phyloP scores from a whole-genome alignment of 768 basidiomycete genomes.

The Mycena indigotica region DNA sequence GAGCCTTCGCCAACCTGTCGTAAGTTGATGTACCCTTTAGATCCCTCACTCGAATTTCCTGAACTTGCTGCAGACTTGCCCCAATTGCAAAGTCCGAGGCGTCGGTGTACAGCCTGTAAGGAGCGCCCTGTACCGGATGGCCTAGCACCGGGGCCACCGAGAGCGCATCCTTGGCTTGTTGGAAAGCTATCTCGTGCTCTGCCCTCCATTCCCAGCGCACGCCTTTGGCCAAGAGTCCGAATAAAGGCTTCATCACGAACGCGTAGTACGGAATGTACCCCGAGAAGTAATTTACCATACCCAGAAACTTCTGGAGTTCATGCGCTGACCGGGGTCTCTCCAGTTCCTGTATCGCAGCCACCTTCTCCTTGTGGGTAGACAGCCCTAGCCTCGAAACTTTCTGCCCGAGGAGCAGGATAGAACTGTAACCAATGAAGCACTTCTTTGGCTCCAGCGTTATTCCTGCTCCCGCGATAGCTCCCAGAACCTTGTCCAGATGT shows the following conservation, averaged over 20 bases:
- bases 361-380: constrained; percentile 40
- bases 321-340: constrained; percentile 26
- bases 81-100: constrained; percentile 32
- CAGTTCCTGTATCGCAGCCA: constrained; percentile 34
- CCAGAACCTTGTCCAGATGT: constrained; percentile 33
- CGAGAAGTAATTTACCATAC: constrained; percentile 41
- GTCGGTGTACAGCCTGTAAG: constrained; percentile 40
- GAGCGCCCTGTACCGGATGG: constrained; percentile 28
- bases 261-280: constrained; percentile 39
- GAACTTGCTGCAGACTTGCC: constrained; percentile 35
- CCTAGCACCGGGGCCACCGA: constrained; percentile 33
- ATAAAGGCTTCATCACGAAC: constrained; percentile 34
- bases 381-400: constrained; percentile 40
- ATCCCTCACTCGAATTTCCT: constrained; percentile 28
- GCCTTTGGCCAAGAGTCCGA: constrained; percentile 33
- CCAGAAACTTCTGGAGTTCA: constrained; percentile 36
- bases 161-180: constrained; percentile 30
- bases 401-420: constrained; percentile 39
- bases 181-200: constrained; percentile 29
- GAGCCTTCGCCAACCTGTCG: constrained; percentile 26
- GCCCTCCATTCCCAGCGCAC: constrained; percentile 24
- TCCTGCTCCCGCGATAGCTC: constrained; percentile 27
- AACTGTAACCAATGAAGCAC: constrained; percentile 36
- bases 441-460: constrained; percentile 38
- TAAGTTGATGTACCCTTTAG: constrained; percentile 30